Evolutionary conservation across 768 basidiomycete genomes (phyloP).

Genomic region (Cytidiella melzeri): DNA sequence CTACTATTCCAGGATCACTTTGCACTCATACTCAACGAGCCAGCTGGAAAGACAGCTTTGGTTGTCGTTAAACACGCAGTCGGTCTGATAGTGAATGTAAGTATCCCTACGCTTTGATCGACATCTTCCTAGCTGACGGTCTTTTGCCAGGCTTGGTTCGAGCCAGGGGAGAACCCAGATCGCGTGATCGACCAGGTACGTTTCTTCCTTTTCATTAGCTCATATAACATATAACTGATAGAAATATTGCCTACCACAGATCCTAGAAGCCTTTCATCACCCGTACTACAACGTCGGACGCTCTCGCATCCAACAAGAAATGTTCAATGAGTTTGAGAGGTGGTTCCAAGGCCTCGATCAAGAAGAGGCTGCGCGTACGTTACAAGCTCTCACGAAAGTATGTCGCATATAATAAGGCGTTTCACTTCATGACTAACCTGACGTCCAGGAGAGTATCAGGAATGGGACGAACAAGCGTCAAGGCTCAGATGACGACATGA

Average conservation of each 20-base stretch:
- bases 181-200: constrained; percentile 39
- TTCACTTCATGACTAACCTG: neutral
- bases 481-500: constrained; percentile 36
- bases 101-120: constrained; percentile 7
- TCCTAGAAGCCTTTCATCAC: constrained; percentile 65
- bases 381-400: constrained; percentile 50
- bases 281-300: constrained; percentile 54
- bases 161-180: constrained; percentile 39
- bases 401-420: constrained; percentile 7
- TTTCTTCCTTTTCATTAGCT: neutral
- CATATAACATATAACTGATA: no score
- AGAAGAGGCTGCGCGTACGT: constrained; percentile 37
- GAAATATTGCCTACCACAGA: constrained; percentile 20
- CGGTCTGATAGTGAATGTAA: constrained; percentile 47
- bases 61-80: constrained; percentile 59
- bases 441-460: constrained; percentile 43
- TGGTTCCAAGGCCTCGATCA: constrained; percentile 46
- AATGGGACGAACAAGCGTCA: constrained; percentile 52
- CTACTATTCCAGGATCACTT: constrained; percentile 64
- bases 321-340: constrained; percentile 49
- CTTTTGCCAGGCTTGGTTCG: constrained; percentile 42
- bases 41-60: constrained; percentile 68
- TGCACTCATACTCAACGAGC: constrained; percentile 64
- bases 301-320: constrained; percentile 50
- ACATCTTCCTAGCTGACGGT: neutral